Percentiles rank a stretch among this genome's conserved stretches.
These are phyloP conservation scores for Penicillium sp. DNA, from an alignment of 2,329 filamentous ascomycete genomes.

Conservation along the genomic window DNA sequence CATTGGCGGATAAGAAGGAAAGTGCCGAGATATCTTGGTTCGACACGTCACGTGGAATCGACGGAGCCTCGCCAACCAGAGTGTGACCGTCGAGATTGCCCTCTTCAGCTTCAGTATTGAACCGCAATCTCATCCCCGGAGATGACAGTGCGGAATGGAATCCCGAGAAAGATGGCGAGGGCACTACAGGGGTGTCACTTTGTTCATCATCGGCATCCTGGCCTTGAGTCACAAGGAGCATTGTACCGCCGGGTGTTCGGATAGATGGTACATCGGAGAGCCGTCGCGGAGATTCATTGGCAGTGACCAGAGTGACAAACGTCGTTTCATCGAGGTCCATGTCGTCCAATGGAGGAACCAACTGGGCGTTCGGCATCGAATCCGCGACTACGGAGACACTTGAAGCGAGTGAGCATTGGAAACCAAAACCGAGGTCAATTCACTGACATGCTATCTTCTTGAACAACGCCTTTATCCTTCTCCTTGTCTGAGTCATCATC, in stretches of 20 bases:
- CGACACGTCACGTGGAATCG: slow-evolving; percentile 4
- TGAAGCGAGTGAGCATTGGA: slow-evolving; percentile 31
- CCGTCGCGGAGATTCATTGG: slow-evolving; percentile 8
- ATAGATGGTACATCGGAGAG: slow-evolving; percentile 9
- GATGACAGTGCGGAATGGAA: slow-evolving; percentile 24
- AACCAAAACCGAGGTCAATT: slow-evolving; percentile 30
- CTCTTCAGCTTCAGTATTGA: slow-evolving; percentile 4
- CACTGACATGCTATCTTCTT: slow-evolving; percentile 42
- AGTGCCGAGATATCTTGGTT: slow-evolving; percentile 16
- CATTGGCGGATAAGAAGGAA: slow-evolving; percentile 22
- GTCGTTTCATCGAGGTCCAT: slow-evolving; percentile 24
- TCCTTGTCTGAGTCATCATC: slow-evolving; percentile 18
- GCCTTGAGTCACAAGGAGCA: slow-evolving; percentile 5
- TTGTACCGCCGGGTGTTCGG: slow-evolving; percentile 11
- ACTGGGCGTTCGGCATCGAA: slow-evolving; percentile 22
- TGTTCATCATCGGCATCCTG: slow-evolving; percentile 13
- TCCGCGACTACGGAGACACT: slow-evolving; percentile 31
- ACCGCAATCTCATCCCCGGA: slow-evolving; percentile 13
- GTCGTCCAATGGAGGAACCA: slow-evolving; percentile 1
- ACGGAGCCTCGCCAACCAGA: slow-evolving; percentile 16
- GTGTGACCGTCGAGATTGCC: slow-evolving; percentile 22
- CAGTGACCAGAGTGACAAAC: slow-evolving; percentile 20
- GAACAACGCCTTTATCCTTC: slow-evolving; percentile 18
- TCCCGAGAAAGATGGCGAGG: slow-evolving; percentile 23
- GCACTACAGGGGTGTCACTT: slow-evolving; percentile 16